Evolutionary conservation across 225 moss, liverwort and hornwort genomes (phyloP).

Genomic region (Sphagnum contortum): DNA sequence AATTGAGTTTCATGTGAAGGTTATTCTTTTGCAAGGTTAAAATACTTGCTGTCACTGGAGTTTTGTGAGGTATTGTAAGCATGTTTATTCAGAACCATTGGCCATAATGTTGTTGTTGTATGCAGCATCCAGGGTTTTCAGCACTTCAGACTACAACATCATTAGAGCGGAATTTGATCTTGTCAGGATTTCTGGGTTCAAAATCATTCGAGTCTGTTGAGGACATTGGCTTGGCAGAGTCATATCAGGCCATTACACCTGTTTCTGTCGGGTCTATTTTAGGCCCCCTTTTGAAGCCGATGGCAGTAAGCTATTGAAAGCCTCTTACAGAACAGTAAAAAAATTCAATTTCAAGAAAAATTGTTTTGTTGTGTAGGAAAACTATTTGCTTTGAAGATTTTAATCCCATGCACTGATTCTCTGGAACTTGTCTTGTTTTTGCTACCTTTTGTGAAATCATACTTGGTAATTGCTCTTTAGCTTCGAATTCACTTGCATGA

Average conservation of each 20-base stretch:
- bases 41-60: background rate
- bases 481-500: too few species aligned
- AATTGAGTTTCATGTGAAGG: background rate
- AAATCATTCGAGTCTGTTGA: conserved; percentile 27
- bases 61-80: too few species aligned
- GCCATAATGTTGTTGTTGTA: background rate
- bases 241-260: conserved; percentile 15
- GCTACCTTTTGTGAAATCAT: background rate
- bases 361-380: background rate
- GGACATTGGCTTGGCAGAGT: conserved; percentile 22
- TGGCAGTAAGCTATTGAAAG: conserved; percentile 29
- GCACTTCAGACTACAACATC: conserved; percentile 26
- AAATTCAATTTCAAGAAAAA: background rate
- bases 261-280: conserved; percentile 6
- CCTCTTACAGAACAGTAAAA: background rate
- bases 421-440: too few species aligned
- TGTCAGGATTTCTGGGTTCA: conserved; percentile 52
- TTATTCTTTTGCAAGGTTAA: background rate
- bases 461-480: background rate
- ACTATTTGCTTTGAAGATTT: too few species aligned
- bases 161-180: conserved; percentile 42
- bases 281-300: conserved; percentile 30
- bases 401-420: too few species aligned
- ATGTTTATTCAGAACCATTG: too few species aligned
- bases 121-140: conserved; percentile 25